Evolutionary conservation across 495 filamentous ascomycete species (phyloP).

Genomic region (Talaromyces stipitatus): DNA sequence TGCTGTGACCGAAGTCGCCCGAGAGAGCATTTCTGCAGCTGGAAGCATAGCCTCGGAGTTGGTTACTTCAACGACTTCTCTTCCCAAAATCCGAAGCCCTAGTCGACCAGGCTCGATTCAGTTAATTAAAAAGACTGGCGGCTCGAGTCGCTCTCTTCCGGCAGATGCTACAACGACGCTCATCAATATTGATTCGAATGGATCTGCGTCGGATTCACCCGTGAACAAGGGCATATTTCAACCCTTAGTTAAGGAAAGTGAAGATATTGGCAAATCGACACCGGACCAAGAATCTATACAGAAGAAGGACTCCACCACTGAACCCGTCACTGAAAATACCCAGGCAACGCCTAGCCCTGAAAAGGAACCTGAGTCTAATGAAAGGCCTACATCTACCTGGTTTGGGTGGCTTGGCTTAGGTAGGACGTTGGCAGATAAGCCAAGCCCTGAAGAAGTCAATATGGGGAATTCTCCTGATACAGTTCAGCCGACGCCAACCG

Average conservation of each 20-base stretch:
- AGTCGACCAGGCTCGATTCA: conserved; percentile 30
- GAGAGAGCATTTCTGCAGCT: conserved; percentile 64
- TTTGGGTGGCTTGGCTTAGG: conserved; percentile 4
- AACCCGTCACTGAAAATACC: background rate
- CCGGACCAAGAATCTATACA: too few species aligned
- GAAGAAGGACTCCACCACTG: background rate
- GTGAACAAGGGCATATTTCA: background rate
- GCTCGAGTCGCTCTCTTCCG: conserved; percentile 40
- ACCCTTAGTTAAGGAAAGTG: background rate
- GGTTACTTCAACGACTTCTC: conserved; percentile 22
- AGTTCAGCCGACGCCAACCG: background rate
- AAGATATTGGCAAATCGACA: background rate
- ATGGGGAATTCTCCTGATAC: background rate
- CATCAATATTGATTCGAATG: conserved; percentile 43
- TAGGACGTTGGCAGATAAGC: background rate
- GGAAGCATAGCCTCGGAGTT: conserved; percentile 37
- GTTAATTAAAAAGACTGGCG: conserved; percentile 30
- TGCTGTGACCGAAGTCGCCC: conserved; percentile 66
- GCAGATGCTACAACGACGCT: conserved; percentile 39
- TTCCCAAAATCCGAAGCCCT: conserved; percentile 19
- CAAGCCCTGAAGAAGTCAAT: background rate
- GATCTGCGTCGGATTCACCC: conserved; percentile 12
- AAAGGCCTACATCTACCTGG: background rate
- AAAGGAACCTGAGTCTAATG: background rate
- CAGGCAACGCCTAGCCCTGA: background rate